phyloP scores from a whole-genome alignment of 371 early-diverging fungal species.

The Rhizopus delemar region DNA sequence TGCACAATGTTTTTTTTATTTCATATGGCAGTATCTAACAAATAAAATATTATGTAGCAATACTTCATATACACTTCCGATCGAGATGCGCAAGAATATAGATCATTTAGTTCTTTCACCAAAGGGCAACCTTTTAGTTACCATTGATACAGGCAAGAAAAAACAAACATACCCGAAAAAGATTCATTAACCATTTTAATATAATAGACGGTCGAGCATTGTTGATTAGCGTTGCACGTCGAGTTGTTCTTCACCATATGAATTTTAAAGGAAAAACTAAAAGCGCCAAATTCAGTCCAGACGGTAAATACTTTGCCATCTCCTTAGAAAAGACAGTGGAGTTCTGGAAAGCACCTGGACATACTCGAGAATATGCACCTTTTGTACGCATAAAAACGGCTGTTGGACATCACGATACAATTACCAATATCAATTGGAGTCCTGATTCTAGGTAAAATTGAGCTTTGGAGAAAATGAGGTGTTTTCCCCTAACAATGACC shows the following conservation, averaged over 20 bases:
- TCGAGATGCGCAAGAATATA: constrained; percentile 91
- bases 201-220: constrained; percentile 81
- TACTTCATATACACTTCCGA: constrained; percentile 88
- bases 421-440: constrained; percentile 86
- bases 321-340: constrained; percentile 82
- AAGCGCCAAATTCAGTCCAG: constrained; percentile 79
- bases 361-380: constrained; percentile 88
- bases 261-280: constrained; percentile 82
- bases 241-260: constrained; percentile 83
- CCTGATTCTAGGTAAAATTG: constrained; percentile 66
- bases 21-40: not conserved
- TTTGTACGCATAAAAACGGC: constrained; percentile 79
- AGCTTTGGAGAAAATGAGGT: not conserved
- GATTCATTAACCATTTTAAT: not conserved
- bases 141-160: constrained; percentile 83
- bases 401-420: constrained; percentile 89
- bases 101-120: constrained; percentile 88
- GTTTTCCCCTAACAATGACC: not conserved
- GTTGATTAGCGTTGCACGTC: constrained; percentile 82
- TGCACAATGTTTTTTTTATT: not conserved
- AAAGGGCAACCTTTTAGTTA: constrained; percentile 81
- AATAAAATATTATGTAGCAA: constrained; percentile 58
- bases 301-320: constrained; percentile 83
- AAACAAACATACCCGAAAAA: not conserved
- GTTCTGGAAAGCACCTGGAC: constrained; percentile 94